Base-by-base conservation (phyloP, 306 rosid species). In the Aeschynomene evenia region DNA sequence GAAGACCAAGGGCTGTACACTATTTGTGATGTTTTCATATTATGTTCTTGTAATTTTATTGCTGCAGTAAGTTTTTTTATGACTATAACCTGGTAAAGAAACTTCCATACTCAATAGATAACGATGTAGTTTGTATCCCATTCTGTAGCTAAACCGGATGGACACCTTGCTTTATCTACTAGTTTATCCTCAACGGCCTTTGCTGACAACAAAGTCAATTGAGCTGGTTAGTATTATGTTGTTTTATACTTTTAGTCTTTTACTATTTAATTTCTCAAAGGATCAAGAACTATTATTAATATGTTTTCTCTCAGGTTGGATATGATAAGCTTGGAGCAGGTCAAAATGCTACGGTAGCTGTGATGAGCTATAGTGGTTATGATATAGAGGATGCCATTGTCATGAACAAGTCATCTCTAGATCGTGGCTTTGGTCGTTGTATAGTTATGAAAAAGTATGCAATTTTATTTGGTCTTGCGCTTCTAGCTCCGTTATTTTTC, bases 401-500 rank as follows among this genome's bases (percentile, higher is more conserved):
- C 75, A 93, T 93, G 98, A 93, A 93, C 78, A 93, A 90, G 86
- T 77, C 98, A 40, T 90, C 98, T 57, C 93, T 93, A 34, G 98
- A 90, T 78, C 96, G 97, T 31, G 98, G 98, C n/a, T 93, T 93
- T 88, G 98, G 98, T 52, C 98, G 98, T 60, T 93, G 98, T 74
- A 93, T 93, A 49, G 92, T 88, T 73, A 86, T 88, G 93, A 93
- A 93, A 74, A 90, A 82, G 92, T 86, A 79, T 20, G 46, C 63
- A 77, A 74, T 49, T 65, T 31, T 46, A 42, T 45, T 28, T 76
- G 8, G 53, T 68, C 53, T 69, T 69, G 31, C 46, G 57, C 48
- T 73, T 71, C 33, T 71, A 19, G 66, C 64, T 72, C 66, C 58
- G 9, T n/a, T 19, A 34, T 63, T 50, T 58, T 59, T 63, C 53